A percentile compares a stretch with the other conserved stretches of the same genome.
Conservation (phyloP, 139 green algal species). For the Nannochloris sp. region DNA sequence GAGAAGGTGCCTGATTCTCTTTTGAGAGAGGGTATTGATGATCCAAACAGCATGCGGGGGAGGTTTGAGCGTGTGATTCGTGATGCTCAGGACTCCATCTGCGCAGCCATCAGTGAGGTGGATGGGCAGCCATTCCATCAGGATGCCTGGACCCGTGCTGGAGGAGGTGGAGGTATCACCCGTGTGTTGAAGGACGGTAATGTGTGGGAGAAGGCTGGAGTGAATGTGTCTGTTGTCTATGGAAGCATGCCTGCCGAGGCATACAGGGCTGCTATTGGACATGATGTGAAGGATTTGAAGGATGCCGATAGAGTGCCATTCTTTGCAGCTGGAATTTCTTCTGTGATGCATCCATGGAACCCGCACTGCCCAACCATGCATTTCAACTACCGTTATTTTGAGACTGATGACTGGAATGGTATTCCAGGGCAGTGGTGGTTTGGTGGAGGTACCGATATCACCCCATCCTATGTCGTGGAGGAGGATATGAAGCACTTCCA, state of each 20-base stretch:
- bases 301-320: constrained; percentile 81
- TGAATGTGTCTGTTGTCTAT: constrained; percentile 78
- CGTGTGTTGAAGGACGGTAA: constrained; percentile 75
- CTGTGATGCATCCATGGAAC: constrained; percentile 97
- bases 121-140: constrained; percentile 86
- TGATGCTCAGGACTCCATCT: constrained; percentile 80
- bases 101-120: constrained; percentile 72
- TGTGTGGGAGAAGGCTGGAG: constrained; percentile 85
- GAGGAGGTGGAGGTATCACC: constrained; percentile 89
- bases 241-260: constrained; percentile 93
- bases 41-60: constrained; percentile 52
- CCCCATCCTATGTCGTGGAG: constrained; percentile 80
- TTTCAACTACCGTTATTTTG: constrained; percentile 99
- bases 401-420: constrained; percentile 92
- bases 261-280: constrained; percentile 82
- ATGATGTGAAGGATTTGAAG: constrained; percentile 15
- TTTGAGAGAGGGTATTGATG: constrained; percentile 52
- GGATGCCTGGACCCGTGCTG: constrained; percentile 84
- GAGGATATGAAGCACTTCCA: constrained; percentile 99
- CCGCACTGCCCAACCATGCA: constrained; percentile 95
- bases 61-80: constrained; percentile 34
- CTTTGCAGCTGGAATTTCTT: constrained; percentile 94
- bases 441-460: constrained; percentile 98
- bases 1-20: constrained; percentile 31
- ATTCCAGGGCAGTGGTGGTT: constrained; percentile 97